Conservation (phyloP, 1,139 yeast genomes). For the Entelexis sorbosivorans region DNA sequence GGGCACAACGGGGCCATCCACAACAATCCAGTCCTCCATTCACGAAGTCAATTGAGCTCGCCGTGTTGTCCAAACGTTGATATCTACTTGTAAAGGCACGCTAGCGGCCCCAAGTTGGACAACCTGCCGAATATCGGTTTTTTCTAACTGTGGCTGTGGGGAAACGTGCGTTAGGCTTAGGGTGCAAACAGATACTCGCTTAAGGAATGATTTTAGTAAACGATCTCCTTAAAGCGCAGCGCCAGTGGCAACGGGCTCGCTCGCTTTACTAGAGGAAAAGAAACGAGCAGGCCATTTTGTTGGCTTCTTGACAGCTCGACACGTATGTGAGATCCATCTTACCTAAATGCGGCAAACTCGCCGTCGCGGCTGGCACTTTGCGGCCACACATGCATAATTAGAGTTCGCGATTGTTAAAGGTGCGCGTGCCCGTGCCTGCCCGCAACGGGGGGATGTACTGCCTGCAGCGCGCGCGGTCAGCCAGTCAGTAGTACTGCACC, state of each 20-base stretch:
- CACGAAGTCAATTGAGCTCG: neutral
- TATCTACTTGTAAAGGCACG: neutral
- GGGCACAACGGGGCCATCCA: neutral
- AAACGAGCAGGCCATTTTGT: no score
- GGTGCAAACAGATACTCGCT: neutral
- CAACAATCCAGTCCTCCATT: conserved; percentile 1
- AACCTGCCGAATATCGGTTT: neutral
- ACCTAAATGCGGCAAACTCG: no score
- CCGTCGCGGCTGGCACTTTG: no score
- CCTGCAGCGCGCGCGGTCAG: neutral
- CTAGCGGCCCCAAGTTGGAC: neutral
- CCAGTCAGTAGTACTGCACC: neutral
- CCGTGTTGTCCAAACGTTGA: neutral
- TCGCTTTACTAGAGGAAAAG: no score
- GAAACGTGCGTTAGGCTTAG: neutral
- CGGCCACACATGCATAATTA: no score
- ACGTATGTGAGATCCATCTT: no score
- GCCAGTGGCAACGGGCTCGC: no score
- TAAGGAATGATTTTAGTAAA: neutral
- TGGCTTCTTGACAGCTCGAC: no score
- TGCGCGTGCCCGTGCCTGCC: no score
- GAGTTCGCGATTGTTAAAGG: no score
- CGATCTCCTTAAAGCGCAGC: no score
- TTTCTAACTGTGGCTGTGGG: neutral
- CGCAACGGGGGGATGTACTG: neutral